A percentile compares a stretch with the other conserved stretches of the same genome.
These are phyloP conservation scores for Entrophospora sp. DNA, from an alignment of 192 early-diverging fungal species.

Conservation along the genomic window DNA sequence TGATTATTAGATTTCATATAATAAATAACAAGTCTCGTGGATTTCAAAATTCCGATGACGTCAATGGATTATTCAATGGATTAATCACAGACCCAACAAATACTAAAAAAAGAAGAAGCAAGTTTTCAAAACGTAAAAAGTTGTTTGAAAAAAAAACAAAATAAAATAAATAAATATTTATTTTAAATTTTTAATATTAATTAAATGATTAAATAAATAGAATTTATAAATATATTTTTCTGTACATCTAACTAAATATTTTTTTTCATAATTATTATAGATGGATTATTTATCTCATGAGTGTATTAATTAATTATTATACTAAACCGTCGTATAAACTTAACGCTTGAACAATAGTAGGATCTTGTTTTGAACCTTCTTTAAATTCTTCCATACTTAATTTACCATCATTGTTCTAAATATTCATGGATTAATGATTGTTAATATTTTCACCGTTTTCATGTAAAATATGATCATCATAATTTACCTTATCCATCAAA, in stretches of 20 bases:
- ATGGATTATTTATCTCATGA: too few relatives aligned
- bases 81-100: conserved; percentile 23
- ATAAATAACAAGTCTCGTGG: not conserved
- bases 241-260: too few relatives aligned
- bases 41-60: conserved; percentile 10
- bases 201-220: too few relatives aligned
- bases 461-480: not conserved
- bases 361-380: conserved; percentile 75
- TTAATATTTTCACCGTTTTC: too few relatives aligned
- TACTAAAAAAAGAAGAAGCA: not conserved
- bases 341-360: too few relatives aligned
- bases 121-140: not conserved
- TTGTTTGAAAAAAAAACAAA: not conserved
- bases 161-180: too few relatives aligned
- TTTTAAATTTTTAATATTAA: too few relatives aligned
- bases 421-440: not conserved
- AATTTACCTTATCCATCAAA: conserved; percentile 67
- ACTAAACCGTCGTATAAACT: too few relatives aligned
- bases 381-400: conserved; percentile 74
- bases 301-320: too few relatives aligned
- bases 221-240: too few relatives aligned
- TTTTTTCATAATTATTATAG: too few relatives aligned
- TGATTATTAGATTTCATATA: conserved; percentile 11
- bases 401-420: too few relatives aligned
- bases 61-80: conserved; percentile 28